Evolutionary conservation across 257 asterid species (phyloP).

Genomic region (Leonotis leonurus): DNA sequence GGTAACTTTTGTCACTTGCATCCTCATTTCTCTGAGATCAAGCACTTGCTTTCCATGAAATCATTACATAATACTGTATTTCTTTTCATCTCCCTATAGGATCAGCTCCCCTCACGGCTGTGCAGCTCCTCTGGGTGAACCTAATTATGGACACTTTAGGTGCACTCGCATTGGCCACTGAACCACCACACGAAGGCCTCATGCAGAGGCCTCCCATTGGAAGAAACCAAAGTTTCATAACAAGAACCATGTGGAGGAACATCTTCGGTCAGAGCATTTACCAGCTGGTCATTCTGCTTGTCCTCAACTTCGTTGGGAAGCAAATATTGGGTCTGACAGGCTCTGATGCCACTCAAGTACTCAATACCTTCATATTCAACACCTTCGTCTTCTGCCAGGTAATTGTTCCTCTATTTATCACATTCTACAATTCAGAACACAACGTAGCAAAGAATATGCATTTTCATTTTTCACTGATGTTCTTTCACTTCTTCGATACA

Average conservation of each 20-base stretch:
- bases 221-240: constrained; percentile 66
- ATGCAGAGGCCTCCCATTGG: constrained; percentile 84
- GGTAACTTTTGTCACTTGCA: constrained; percentile 31
- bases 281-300: constrained; percentile 66
- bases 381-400: constrained; percentile 99
- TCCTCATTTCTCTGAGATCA: neutral
- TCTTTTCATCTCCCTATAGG: constrained; percentile 38
- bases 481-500: neutral
- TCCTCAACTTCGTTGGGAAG: constrained; percentile 64
- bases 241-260: constrained; percentile 90
- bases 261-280: constrained; percentile 87
- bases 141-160: constrained; percentile 98
- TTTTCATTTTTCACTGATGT: neutral
- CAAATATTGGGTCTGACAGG: constrained; percentile 56
- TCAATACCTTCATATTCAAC: constrained; percentile 89
- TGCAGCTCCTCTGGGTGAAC: constrained; percentile 98
- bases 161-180: constrained; percentile 97
- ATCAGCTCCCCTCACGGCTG: constrained; percentile 97
- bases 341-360: constrained; percentile 52
- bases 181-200: constrained; percentile 87
- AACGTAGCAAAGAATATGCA: neutral
- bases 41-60: neutral
- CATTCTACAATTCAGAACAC: neutral
- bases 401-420: neutral
- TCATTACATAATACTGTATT: neutral